Conservation (phyloP, 2,329 filamentous ascomycete species). For the Monilinia fructigena region DNA sequence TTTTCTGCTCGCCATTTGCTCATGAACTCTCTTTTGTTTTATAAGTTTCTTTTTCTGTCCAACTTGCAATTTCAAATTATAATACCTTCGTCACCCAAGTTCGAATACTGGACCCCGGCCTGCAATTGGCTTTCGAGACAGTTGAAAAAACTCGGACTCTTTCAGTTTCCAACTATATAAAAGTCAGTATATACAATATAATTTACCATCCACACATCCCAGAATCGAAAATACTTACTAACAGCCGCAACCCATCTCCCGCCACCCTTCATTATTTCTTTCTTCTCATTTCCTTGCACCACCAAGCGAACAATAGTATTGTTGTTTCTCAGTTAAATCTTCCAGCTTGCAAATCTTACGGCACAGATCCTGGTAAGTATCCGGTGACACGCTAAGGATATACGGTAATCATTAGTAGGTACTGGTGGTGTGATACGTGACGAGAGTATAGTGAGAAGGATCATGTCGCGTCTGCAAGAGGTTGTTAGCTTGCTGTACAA, state of each 20-base stretch:
- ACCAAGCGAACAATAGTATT: constrained; percentile 9
- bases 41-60: not conserved
- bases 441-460: constrained; percentile 29
- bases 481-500: not conserved
- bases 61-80: not conserved
- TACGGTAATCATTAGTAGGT: constrained; percentile 27
- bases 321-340: constrained; percentile 5
- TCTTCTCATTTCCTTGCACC: constrained; percentile 11
- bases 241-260: constrained; percentile 22
- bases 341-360: not conserved
- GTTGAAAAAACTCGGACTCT: not conserved
- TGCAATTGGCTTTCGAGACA: not conserved
- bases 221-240: constrained; percentile 5
- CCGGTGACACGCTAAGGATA: constrained; percentile 20
- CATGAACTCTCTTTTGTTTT: not conserved
- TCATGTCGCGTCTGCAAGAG: constrained; percentile 20
- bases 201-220: not conserved
- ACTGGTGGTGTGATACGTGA: constrained; percentile 28
- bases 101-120: not conserved
- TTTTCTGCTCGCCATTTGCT: not conserved
- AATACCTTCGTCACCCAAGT: not conserved
- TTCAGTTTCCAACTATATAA: constrained; percentile 12
- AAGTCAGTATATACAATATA: not conserved
- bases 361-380: not conserved
- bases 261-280: constrained; percentile 16